Base-by-base conservation (phyloP, 2,329 filamentous ascomycete species). In the Mycosphaerella sp. region DNA sequence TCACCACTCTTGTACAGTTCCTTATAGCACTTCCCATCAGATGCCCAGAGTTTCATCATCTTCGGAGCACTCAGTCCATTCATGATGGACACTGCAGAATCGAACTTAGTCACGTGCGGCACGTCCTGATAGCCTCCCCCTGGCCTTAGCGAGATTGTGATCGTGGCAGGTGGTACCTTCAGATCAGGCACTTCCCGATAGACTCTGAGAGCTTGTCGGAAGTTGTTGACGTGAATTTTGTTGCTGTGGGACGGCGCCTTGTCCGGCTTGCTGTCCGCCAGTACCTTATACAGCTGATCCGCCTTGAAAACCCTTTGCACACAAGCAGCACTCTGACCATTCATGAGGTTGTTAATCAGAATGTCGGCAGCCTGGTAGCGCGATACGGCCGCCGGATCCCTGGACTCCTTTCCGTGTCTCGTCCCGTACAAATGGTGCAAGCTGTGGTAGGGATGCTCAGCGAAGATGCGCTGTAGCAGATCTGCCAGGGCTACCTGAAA, bases 361-460 rank as follows among this genome's bases (percentile, higher is more conserved):
- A 75, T 78, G 32, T 78, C 79, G 1, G 89, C 89, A 12, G 90
- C 89, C 56, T 76, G 78, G 61, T 85, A 82, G 43, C 93, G 83
- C 4, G 86, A 85, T 16, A 83, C 73, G 0, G 87, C 86, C 3
- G 85, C 79, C 36, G 86, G 81, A 59, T 96, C 91, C 12, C 49
- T 34, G 61, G 68, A 61, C 84, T 37, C 25, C 16, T 50, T 86
- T 40, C 81, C 83, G 17, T 86, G 84, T 2, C 42, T 27, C 4
- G 52, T 49, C n/a, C 90, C 87, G 75, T 91, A 96, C 37, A 98
- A 88, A 61, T 97, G 90, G 66, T 98, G 95, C 83, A 97, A 91
- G 43, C 89, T 89, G 66, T 98, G 94, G 67, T 90, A 95, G 0
- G 93, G 94, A 70, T 99, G 93, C 51, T 98, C 89, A 9, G 80